phyloP scores from a whole-genome alignment of 306 rosid genomes.

The Malus sieversii region DNA sequence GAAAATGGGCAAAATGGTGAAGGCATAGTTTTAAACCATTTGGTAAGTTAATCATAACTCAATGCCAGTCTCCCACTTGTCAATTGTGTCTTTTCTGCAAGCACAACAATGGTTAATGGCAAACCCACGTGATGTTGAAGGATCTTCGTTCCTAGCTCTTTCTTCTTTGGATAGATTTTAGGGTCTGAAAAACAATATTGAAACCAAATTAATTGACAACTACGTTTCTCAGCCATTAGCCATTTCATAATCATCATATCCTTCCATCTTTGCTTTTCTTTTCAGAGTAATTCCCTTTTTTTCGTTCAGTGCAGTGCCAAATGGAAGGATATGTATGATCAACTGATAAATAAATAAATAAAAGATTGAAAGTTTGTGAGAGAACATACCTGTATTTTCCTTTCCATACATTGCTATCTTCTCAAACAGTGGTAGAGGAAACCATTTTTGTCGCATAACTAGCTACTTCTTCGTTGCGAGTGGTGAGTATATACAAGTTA shows the following conservation, averaged over 20 bases:
- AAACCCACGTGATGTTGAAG: neutral
- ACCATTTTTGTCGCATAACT: neutral
- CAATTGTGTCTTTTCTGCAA: neutral
- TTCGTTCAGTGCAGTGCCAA: too few species aligned
- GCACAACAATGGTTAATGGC: neutral
- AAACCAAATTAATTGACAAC: too few species aligned
- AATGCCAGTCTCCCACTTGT: constrained; percentile 6
- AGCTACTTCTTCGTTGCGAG: too few species aligned
- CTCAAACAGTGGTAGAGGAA: constrained; percentile 4
- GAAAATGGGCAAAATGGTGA: neutral
- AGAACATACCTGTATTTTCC: constrained; percentile 4
- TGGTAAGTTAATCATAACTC: neutral
- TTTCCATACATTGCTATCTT: neutral
- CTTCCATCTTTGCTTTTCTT: too few species aligned
- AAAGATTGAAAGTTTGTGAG: neutral
- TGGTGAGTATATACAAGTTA: too few species aligned
- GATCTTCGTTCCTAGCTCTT: neutral
- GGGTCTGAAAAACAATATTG: too few species aligned
- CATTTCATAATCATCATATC: too few species aligned
- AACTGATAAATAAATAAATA: too few species aligned
- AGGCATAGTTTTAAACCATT: constrained; percentile 1
- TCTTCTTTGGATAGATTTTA: neutral
- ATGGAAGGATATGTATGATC: too few species aligned
- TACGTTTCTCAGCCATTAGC: too few species aligned
- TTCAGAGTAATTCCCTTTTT: too few species aligned